Conservation (phyloP, 2,329 filamentous ascomycete species). For the Exophiala bonariae region DNA sequence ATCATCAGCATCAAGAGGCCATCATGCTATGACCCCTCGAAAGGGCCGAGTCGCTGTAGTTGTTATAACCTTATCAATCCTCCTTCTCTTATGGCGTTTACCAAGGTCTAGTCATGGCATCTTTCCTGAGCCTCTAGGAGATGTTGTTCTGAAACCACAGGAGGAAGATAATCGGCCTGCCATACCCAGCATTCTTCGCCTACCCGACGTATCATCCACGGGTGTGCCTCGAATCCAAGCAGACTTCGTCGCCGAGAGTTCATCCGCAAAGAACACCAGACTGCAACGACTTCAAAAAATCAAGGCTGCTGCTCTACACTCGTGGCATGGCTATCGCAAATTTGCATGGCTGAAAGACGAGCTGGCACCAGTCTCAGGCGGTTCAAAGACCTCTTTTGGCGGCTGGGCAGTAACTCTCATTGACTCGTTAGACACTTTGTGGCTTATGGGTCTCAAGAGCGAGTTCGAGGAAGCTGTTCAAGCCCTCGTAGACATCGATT, state of each 20-base stretch:
- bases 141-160: not conserved
- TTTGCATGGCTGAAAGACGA: constrained; percentile 66
- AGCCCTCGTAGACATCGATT: constrained; percentile 62
- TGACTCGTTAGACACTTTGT: constrained; percentile 66
- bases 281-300: constrained; percentile 44
- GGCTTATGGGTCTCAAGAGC: constrained; percentile 67
- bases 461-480: constrained; percentile 66
- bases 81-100: constrained; percentile 2
- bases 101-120: not conserved
- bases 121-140: not conserved
- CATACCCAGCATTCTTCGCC: constrained; percentile 14
- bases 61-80: not conserved
- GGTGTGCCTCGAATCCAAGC: constrained; percentile 23
- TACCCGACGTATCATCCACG: constrained; percentile 12
- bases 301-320: constrained; percentile 52
- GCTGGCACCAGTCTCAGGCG: constrained; percentile 56
- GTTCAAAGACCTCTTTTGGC: constrained; percentile 57
- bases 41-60: not conserved
- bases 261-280: constrained; percentile 6
- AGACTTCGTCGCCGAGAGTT: constrained; percentile 14
- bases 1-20: not conserved
- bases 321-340: constrained; percentile 61
- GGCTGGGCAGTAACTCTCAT: constrained; percentile 68
- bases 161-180: constrained; percentile 4
- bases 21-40: not conserved